Base-by-base conservation (phyloP, 495 filamentous ascomycete species). In the Talaromyces liani region DNA sequence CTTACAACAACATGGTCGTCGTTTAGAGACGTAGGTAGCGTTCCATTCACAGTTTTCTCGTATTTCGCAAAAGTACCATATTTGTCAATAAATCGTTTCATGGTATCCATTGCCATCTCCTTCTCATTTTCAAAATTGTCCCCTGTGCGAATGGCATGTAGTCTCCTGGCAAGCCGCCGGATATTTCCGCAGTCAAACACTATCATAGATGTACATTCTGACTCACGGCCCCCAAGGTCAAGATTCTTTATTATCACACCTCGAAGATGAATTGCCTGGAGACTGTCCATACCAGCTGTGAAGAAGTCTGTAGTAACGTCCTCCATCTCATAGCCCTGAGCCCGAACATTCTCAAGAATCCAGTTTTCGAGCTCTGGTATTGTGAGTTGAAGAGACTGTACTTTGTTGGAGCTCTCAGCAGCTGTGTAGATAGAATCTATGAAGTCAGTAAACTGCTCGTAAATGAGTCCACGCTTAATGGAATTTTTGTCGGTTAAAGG, bases 181-280 rank as follows among this genome's bases (percentile, higher is more conserved):
- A 83, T 68, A 57, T 71, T 81, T 7, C 79, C 81, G 3, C 74
- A 69, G 58, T 87, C 82, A 63, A 82, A 85, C 16, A 86, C 77
- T 4, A 82, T 68, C 55, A 85, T 86, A 55, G 70, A 71, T 60
- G 49, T 20, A 20, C n/a, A 18, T 53, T 53, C 64, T 70, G 65
- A 59, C 2, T 65, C 64, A 63, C 63, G 58, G 29, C 70, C 60
- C 1, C 69, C 69, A 6, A 83, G 69, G 25, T 73, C 72, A 47
- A 84, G 77, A 36, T 79, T 70, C 12, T 76, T 72, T 24, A 81
- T 69, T 22, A 88, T 76, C 5, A 82, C 66, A 9, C 79, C 73
- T 34, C 83, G 77, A 55, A 87, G 68, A 56, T 85, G 81, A 18
- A 85, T 86, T 4, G 84, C 82, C 55, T 81, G 80, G n/a, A 88